A percentile compares a stretch with the other conserved stretches of the same genome.
phyloP scores from a whole-genome alignment of 345 rosid genomes.

The Brassica juncea region DNA sequence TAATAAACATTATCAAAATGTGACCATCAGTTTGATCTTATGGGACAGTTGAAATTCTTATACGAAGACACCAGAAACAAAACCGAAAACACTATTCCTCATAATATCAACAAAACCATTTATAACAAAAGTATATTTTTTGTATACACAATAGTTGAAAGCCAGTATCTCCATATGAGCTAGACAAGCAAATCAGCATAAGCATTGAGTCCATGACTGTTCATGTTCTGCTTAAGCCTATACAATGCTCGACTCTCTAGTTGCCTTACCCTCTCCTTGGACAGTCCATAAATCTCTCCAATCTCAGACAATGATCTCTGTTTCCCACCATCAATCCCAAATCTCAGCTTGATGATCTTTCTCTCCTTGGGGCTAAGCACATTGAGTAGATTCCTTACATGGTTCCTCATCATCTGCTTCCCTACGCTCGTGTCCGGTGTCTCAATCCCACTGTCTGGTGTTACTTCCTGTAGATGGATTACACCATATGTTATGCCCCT shows the following conservation, averaged over 20 bases:
- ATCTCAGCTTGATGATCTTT: constrained; percentile 71
- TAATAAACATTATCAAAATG: not conserved
- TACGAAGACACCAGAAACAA: not conserved
- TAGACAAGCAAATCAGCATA: constrained; percentile 64
- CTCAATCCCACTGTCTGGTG: constrained; percentile 67
- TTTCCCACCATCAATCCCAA: constrained; percentile 67
- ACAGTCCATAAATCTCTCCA: constrained; percentile 60
- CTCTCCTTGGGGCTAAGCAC: constrained; percentile 62
- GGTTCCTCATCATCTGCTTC: constrained; percentile 72
- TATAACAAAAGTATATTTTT: constrained; percentile 20
- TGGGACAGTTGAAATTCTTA: not conserved
- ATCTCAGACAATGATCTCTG: constrained; percentile 66
- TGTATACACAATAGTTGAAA: constrained; percentile 26
- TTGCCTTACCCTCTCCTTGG: constrained; percentile 80
- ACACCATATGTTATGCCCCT: not conserved
- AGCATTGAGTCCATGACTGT: constrained; percentile 57
- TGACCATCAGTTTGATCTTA: not conserved
- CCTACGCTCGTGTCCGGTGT: constrained; percentile 58
- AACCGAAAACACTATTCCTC: constrained; percentile 22
- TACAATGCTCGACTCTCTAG: constrained; percentile 70
- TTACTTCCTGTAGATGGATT: constrained; percentile 55
- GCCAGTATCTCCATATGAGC: constrained; percentile 15
- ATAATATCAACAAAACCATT: constrained; percentile 27
- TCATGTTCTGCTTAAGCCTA: constrained; percentile 70
- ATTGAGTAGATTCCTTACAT: constrained; percentile 58